Evolutionary conservation across 73 alveolate genomes (phyloP), one percentile per base, ranked within the genome.

Genomic region (Breviolum minutum): DNA sequence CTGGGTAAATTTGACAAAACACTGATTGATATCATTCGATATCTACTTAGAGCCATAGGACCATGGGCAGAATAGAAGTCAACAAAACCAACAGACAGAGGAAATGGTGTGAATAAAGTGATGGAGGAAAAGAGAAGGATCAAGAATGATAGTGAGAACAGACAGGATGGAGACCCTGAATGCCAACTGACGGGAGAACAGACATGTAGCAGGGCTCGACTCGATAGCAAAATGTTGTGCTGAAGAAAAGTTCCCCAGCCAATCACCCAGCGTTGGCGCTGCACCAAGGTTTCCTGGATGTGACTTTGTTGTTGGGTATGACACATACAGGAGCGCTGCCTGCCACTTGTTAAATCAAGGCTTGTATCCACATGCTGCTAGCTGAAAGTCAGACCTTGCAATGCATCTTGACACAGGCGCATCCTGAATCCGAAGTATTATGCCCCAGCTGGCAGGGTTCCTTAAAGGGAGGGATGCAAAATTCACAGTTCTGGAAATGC

Each of bases 221-320:
- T 11, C 32, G 30, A 29, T 48, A 16, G 14, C 73, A 32, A 12
- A 13, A 73, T 22, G 60, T 14, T 54, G 48, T 48, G 71, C 60
- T 12, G 91, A 54, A 10, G 91, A 82, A 5, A 32, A 13, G 40
- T 48, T 16, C 32, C 24, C 69, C 71, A 12, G 11, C 71, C 54
- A 40, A 40, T 40, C 54, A 40, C 54, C 54, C 54, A 40, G 54
- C 54, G 0, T 40, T 40, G 54, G 66, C 87, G 19, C 60, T 8
- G 20, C 69, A 17, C 96, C 27, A 24, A 92, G 98, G 98, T 92
- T 92, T 74, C 98, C 98, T 2, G 90, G 90, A 14, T 73, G 98
- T 81, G 87, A 20, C 68, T 92, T 92, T 54, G 90, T 92, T 3
- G 98, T 92, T 29, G 98, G 98, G 60, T 76, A 74, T 54, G 98